A percentile compares a stretch with the other conserved stretches of the same genome.
These are phyloP conservation scores for Acanthamoeba culbertsoni DNA, from an alignment of 208 protist species.

Conservation along the genomic window DNA sequence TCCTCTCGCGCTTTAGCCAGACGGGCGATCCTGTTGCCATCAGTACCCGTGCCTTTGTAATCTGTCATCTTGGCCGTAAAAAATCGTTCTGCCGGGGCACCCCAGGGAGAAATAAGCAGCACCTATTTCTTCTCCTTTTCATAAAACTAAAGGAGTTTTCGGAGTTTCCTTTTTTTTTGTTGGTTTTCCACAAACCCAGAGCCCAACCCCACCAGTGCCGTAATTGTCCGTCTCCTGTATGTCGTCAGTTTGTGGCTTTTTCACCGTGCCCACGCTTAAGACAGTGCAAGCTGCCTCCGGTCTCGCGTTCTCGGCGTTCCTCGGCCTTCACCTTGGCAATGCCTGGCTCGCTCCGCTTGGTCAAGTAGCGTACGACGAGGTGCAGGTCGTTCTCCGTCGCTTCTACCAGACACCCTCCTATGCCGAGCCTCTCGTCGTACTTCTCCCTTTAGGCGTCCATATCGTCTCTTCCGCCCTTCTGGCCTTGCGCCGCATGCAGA, in stretches of 20 bases:
- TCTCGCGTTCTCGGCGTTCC: not conserved
- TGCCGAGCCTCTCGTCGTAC: not conserved
- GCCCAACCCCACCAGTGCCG: not conserved
- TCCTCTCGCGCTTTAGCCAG: conserved; percentile 72
- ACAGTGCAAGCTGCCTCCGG: not conserved
- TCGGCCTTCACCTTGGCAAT: not conserved
- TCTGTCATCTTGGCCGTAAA: conserved; percentile 49
- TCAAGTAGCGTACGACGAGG: not conserved
- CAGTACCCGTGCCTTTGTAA: conserved; percentile 63
- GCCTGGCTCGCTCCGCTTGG: not conserved
- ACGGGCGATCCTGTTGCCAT: conserved; percentile 59
- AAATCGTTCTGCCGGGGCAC: too few relatives aligned
- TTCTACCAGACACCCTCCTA: not conserved
- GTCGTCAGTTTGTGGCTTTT: not conserved
- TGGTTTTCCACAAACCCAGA: too few relatives aligned
- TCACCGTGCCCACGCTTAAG: not conserved
- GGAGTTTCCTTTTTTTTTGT: too few relatives aligned
- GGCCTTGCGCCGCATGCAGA: not conserved
- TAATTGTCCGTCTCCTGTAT: not conserved
- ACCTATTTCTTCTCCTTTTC: too few relatives aligned
- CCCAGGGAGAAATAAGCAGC: too few relatives aligned
- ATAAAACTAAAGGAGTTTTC: too few relatives aligned
- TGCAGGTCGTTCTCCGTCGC: not conserved
- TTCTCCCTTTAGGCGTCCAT: not conserved
- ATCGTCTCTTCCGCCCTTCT: not conserved